These are phyloP conservation scores for Verticillium albo-atrum DNA, from an alignment of 2,329 filamentous ascomycete species.

Conservation along the genomic window DNA sequence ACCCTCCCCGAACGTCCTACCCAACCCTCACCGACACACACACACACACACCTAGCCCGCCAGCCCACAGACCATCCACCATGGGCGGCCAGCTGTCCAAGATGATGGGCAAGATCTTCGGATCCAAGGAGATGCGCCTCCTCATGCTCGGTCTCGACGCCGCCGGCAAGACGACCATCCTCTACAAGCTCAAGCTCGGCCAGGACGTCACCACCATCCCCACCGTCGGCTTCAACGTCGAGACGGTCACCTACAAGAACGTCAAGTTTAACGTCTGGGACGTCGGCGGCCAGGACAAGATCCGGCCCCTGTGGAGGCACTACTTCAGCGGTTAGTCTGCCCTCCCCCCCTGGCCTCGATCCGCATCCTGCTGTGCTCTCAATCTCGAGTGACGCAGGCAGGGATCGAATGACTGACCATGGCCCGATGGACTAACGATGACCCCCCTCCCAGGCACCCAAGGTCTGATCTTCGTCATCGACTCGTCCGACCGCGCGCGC, in stretches of 20 bases:
- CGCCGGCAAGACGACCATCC: constrained; percentile 97
- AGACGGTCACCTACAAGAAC: constrained; percentile 98
- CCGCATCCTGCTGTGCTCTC: constrained; percentile 3
- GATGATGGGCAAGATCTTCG: constrained; percentile 98
- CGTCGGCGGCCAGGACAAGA: constrained; percentile 98
- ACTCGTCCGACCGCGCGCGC: constrained; percentile 85
- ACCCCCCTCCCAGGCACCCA: constrained; percentile 65
- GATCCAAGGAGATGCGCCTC: constrained; percentile 98
- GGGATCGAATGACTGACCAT: background rate
- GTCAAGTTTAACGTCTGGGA: constrained; percentile 99
- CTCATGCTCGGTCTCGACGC: constrained; percentile 97
- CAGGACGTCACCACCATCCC: constrained; percentile 98
- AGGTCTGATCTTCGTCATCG: constrained; percentile 97
- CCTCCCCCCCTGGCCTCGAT: no score
- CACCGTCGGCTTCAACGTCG: constrained; percentile 98
- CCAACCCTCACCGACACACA: background rate
- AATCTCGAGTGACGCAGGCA: background rate
- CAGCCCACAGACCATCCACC: background rate
- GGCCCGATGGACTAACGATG: background rate
- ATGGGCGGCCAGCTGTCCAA: constrained; percentile 96
- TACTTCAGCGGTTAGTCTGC: constrained; percentile 72
- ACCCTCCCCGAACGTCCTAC: background rate
- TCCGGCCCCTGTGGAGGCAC: constrained; percentile 93
- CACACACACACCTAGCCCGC: background rate
- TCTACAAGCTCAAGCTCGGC: constrained; percentile 98